Evolutionary conservation across 257 asterid genomes (phyloP), one percentile per base, ranked within the genome.

Genomic region (Ocimum tenuiflorum): DNA sequence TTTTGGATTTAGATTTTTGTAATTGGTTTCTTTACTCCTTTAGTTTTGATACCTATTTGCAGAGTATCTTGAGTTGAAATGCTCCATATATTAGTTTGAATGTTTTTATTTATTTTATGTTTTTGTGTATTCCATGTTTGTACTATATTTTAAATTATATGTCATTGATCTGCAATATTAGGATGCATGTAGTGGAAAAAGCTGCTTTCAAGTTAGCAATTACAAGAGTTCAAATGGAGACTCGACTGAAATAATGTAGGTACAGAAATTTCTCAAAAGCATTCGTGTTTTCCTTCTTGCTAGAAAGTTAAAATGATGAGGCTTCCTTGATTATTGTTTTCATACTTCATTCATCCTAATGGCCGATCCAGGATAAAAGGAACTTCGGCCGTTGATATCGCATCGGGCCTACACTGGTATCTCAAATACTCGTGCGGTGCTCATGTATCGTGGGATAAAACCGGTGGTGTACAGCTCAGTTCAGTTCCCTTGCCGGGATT

Each of bases 371-470:
- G 99, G 69, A 82, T 92, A 75, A 77, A 89, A 85, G 99, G 99
- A 76, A 88, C 97, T 53, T 78, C 94, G 52, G 96, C 91, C 8
- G 83, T 83, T 71, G 99, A 92, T 72, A 83, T 92, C 56, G 72
- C 86, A 47, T 88, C 99, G 17, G 99, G 97, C 51, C 91, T 92
- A 56, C 95, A 89, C 79, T 92, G 97, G 97, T 92, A 92, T 73
- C 62, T 92, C 56, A 92, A 92, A 78, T 87, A 92, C 74, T 81
- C 80, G 86, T 89, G 96, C 77, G 86, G 91, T 59, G 97, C 94
- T 80, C 99, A 92, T 77, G 65, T 89, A 73, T 92, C 99, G 62
- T 92, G 99, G 99, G 97, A 88, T 49, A 89, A 87, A 79, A 92
- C 99, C 4, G 99, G 99, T 20, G 99, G 97, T 11, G 41, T 76